Evolutionary conservation across 345 rosid genomes (phyloP).

Genomic region (Camelina hispida): DNA sequence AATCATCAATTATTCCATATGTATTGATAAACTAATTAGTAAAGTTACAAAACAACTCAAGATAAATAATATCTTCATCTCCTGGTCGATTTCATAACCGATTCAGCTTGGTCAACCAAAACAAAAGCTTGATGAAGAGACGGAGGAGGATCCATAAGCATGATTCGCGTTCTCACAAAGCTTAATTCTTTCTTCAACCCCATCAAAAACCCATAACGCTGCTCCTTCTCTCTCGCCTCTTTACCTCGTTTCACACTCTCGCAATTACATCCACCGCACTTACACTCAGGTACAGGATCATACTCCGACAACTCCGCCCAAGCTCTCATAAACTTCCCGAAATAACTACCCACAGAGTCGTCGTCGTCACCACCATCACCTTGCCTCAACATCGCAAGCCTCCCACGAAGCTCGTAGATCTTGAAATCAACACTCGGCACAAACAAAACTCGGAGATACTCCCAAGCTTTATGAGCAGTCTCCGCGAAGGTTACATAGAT

Average conservation of each 20-base stretch:
- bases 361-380: no score
- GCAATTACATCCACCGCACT: conserved; percentile 16
- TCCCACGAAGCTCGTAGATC: neutral
- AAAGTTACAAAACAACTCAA: no score
- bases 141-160: conserved; percentile 25
- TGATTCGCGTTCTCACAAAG: neutral
- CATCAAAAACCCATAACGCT: conserved; percentile 18
- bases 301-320: conserved; percentile 17
- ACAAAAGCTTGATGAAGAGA: conserved; percentile 7
- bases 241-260: neutral
- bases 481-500: neutral
- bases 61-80: neutral
- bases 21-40: no score
- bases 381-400: neutral
- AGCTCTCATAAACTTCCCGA: neutral
- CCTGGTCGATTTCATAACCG: neutral
- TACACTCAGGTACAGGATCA: neutral
- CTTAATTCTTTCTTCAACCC: neutral
- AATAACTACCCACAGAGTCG: neutral
- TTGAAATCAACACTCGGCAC: neutral
- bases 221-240: conserved; percentile 30
- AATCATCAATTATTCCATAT: no score
- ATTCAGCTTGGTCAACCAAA: neutral
- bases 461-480: conserved; percentile 7
- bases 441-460: neutral